phyloP scores from a whole-genome alignment of 306 rosid genomes.

The Spatholobus suberectus region DNA sequence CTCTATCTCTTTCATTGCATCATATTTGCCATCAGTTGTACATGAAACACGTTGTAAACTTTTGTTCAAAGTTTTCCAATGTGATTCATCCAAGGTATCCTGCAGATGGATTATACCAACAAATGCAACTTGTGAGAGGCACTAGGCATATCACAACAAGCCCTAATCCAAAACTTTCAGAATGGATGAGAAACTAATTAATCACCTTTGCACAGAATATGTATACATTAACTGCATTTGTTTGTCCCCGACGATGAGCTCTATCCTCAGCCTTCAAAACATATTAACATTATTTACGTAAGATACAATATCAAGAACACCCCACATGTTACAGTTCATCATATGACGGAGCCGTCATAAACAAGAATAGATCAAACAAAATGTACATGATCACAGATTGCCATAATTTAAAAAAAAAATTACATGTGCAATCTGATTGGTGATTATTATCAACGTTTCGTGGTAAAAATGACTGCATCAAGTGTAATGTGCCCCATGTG shows the following conservation, averaged over 20 bases:
- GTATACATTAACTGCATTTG: conserved; percentile 88
- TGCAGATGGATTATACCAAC: conserved; percentile 48
- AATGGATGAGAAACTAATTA: conserved; percentile 41
- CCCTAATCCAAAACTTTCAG: conserved; percentile 25
- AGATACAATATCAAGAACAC: conserved; percentile 23
- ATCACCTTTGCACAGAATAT: conserved; percentile 89
- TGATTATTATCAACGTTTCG: not conserved
- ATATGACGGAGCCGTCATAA: conserved; percentile 28
- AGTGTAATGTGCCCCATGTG: conserved; percentile 6
- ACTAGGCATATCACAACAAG: conserved; percentile 26
- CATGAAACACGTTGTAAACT: conserved; percentile 83
- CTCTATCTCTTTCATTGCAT: conserved; percentile 69
- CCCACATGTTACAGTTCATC: conserved; percentile 29
- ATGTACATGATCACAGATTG: not conserved
- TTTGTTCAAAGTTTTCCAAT: conserved; percentile 76
- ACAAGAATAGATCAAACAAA: conserved; percentile 17
- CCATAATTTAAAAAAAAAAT: not conserved
- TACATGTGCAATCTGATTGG: not conserved
- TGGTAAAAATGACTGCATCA: conserved; percentile 23
- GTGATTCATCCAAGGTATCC: conserved; percentile 86
- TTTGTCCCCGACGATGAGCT: conserved; percentile 97
- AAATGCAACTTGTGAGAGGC: conserved; percentile 35
- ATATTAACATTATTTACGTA: conserved; percentile 39
- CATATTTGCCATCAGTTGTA: conserved; percentile 89
- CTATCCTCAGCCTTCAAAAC: conserved; percentile 93